These are phyloP conservation scores for Aspergillus sclerotiicarbonarius DNA, from an alignment of 495 filamentous ascomycete genomes.

Conservation along the genomic window DNA sequence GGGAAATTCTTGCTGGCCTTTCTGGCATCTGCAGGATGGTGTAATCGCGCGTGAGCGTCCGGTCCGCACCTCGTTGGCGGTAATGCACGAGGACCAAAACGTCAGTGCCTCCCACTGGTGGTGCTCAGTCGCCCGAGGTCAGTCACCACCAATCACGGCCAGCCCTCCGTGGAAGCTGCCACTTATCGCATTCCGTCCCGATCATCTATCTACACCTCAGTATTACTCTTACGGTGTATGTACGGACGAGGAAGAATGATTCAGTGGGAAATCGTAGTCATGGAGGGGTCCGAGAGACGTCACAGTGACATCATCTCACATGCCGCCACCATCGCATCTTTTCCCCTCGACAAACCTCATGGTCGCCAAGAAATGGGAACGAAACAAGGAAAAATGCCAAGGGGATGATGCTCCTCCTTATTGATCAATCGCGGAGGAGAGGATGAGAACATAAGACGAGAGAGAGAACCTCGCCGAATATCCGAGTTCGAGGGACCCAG, in stretches of 20 bases:
- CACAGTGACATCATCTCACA: slow-evolving; percentile 17
- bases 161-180: no score
- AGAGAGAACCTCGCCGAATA: neutral
- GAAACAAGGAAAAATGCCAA: neutral
- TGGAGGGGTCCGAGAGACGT: neutral
- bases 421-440: neutral
- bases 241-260: no score
- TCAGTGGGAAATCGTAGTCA: neutral
- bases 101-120: slow-evolving; percentile 9
- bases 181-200: no score
- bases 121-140: neutral
- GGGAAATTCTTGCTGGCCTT: neutral
- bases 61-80: slow-evolving; percentile 6
- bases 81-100: slow-evolving; percentile 23
- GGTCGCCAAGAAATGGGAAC: neutral
- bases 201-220: no score
- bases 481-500: neutral
- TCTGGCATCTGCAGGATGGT: slow-evolving; percentile 19
- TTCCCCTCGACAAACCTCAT: neutral
- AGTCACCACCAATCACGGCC: neutral
- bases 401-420: neutral
- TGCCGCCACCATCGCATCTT: neutral
- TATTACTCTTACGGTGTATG: no score
- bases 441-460: neutral
- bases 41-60: slow-evolving; percentile 21